Evolutionary conservation across 495 filamentous ascomycete genomes (phyloP).

Genomic region (Hypoxylon subgilvum): DNA sequence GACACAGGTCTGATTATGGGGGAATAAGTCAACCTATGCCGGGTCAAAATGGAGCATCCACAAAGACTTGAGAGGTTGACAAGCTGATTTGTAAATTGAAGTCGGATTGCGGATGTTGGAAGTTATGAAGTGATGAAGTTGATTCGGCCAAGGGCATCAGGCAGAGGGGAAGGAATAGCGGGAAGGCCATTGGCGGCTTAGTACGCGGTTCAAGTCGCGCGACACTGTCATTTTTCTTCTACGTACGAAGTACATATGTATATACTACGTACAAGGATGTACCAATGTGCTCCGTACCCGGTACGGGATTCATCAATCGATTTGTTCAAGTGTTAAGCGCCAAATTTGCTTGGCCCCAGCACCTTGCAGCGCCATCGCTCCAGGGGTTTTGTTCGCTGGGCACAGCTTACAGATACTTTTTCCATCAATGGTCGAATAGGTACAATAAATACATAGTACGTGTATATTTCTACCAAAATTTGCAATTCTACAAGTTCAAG

Average conservation of each 20-base stretch:
- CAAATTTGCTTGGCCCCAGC: constrained; percentile 30
- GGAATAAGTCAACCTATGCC: background rate
- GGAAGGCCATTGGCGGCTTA: constrained; percentile 33
- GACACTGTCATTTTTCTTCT: constrained; percentile 6
- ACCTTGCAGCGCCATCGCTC: constrained; percentile 11
- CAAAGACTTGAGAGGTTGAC: background rate
- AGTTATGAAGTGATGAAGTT: background rate
- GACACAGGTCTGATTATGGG: background rate
- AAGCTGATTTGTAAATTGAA: background rate
- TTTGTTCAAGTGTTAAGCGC: too few relatives aligned
- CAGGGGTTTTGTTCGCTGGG: constrained; percentile 5
- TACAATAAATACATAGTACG: background rate
- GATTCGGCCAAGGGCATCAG: constrained; percentile 5
- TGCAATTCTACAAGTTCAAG: background rate
- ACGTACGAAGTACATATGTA: background rate
- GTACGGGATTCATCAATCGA: too few relatives aligned
- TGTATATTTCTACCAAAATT: background rate
- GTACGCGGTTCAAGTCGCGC: constrained; percentile 39
- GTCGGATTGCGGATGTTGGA: constrained; percentile 1
- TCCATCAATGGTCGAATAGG: background rate
- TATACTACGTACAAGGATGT: background rate
- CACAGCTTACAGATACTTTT: background rate
- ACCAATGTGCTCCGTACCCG: background rate
- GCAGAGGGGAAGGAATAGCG: constrained; percentile 31
- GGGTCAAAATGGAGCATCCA: background rate